phyloP scores from a whole-genome alignment of 164 flowering plant species.

The Tinospora cordifolia region DNA sequence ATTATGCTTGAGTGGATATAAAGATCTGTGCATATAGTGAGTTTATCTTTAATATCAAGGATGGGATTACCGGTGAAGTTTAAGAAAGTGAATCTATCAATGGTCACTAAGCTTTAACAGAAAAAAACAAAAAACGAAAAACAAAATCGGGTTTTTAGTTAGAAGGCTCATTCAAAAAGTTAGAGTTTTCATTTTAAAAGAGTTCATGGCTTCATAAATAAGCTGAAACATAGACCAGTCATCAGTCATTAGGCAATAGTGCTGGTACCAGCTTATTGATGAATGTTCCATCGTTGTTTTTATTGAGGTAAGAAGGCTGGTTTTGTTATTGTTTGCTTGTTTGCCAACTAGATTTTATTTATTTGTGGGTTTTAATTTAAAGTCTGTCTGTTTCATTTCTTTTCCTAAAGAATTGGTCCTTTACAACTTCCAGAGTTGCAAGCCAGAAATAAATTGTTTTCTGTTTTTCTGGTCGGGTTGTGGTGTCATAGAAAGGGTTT shows the following conservation, averaged over 20 bases:
- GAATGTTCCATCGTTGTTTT: background rate
- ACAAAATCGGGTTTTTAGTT: background rate
- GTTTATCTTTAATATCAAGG: background rate
- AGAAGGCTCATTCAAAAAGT: too few relatives aligned
- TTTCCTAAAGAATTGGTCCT: background rate
- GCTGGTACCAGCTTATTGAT: background rate
- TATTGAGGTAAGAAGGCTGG: background rate
- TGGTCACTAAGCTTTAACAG: background rate
- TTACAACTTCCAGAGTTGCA: background rate
- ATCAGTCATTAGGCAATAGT: too few relatives aligned
- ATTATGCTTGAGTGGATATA: too few relatives aligned
- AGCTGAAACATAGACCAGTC: background rate
- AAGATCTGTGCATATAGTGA: background rate
- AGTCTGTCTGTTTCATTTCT: background rate
- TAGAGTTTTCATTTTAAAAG: too few relatives aligned
- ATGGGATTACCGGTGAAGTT: background rate
- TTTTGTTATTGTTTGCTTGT: background rate
- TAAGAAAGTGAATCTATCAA: background rate
- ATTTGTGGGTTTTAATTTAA: background rate
- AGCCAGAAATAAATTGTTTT: background rate
- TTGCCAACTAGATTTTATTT: background rate
- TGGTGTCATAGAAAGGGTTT: background rate
- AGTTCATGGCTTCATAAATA: too few relatives aligned
- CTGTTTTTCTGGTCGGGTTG: background rate
- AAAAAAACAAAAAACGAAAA: background rate